phyloP scores from a whole-genome alignment of 2,329 filamentous ascomycete genomes.

The Cladophialophora immunda region DNA sequence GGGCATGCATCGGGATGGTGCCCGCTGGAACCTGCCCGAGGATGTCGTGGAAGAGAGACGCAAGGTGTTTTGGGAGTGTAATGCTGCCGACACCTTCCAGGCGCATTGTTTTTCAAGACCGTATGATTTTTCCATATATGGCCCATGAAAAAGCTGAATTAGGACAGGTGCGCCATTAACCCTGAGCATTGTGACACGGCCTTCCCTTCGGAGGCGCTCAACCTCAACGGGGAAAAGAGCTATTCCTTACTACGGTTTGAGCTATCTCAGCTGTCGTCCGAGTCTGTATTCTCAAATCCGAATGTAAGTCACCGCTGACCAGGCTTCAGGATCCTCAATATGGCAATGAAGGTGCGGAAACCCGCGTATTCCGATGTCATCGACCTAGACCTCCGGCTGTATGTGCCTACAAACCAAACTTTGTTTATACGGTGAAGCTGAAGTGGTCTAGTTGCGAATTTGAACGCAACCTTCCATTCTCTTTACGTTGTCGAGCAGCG shows the following conservation, averaged over 20 bases:
- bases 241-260: conserved; percentile 26
- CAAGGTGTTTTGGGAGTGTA: conserved; percentile 31
- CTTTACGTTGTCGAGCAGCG: conserved; percentile 25
- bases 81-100: conserved; percentile 27
- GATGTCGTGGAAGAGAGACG: conserved; percentile 27
- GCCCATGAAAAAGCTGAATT: not conserved
- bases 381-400: conserved; percentile 21
- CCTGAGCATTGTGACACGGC: conserved; percentile 31
- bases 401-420: too few species aligned
- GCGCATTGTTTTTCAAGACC: conserved; percentile 29
- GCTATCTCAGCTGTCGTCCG: conserved; percentile 29
- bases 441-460: conserved; percentile 15
- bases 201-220: conserved; percentile 20
- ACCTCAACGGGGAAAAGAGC: conserved; percentile 26
- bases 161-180: conserved; percentile 17
- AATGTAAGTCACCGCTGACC: not conserved
- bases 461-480: conserved; percentile 24
- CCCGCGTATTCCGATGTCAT: conserved; percentile 23
- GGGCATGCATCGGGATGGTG: conserved; percentile 29
- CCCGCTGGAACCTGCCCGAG: conserved; percentile 25
- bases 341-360: conserved; percentile 30
- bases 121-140: conserved; percentile 3
- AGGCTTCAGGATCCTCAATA: conserved; percentile 18
- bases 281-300: not conserved
- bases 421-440: too few species aligned